phyloP scores from a whole-genome alignment of 495 filamentous ascomycete genomes.

The Hypoxylon fuscum region DNA sequence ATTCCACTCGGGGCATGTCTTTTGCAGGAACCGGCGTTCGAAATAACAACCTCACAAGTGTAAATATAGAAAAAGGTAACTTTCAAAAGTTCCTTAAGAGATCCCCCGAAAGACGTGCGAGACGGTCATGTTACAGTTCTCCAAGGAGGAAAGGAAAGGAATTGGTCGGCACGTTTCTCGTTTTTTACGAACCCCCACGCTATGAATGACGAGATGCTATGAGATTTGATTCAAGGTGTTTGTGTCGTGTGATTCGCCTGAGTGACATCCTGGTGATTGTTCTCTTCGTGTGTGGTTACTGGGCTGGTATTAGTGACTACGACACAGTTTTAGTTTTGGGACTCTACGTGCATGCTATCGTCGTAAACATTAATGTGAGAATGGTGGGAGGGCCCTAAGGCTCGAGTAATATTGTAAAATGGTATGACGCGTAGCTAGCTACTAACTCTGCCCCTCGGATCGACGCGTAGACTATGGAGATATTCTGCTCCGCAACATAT shows the following conservation, averaged over 20 bases:
- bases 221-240: slow-evolving; percentile 35
- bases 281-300: neutral
- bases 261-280: neutral
- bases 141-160: slow-evolving; percentile 15
- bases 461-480: too few species aligned
- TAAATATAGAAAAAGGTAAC: slow-evolving; percentile 32
- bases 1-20: slow-evolving; percentile 16
- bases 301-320: too few species aligned
- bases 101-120: neutral
- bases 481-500: too few species aligned
- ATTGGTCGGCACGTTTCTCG: slow-evolving; percentile 29
- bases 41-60: slow-evolving; percentile 9
- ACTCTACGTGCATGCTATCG: too few species aligned
- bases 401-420: too few species aligned
- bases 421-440: too few species aligned
- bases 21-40: slow-evolving; percentile 21
- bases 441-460: too few species aligned
- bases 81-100: slow-evolving; percentile 22
- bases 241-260: too few species aligned
- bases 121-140: slow-evolving; percentile 23
- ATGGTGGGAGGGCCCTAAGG: too few species aligned
- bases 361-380: too few species aligned
- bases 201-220: slow-evolving; percentile 47
- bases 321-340: too few species aligned
- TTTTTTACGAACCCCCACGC: slow-evolving; percentile 40